Evolutionary conservation across 2,329 filamentous ascomycete genomes (phyloP).

Genomic region (Aspergillus sp.): DNA sequence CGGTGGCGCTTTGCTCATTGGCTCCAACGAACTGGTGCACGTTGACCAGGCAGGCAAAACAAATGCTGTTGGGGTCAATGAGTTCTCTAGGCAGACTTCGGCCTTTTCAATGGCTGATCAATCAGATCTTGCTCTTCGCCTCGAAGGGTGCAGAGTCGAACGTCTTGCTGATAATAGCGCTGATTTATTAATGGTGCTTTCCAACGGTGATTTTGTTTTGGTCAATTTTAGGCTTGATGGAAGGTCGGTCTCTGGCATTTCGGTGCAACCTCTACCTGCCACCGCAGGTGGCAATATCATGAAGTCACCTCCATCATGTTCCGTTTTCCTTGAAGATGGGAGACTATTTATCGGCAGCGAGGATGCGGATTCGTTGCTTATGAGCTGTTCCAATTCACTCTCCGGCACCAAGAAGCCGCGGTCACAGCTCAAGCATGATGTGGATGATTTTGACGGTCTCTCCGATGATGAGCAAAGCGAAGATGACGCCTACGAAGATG

Average conservation of each 20-base stretch:
- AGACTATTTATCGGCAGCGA: conserved; percentile 81
- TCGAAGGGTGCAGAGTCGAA: conserved; percentile 77
- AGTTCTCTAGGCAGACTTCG: conserved; percentile 75
- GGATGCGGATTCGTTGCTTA: conserved; percentile 68
- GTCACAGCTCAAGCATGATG: conserved; percentile 48
- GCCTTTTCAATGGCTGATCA: conserved; percentile 82
- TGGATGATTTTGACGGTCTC: conserved; percentile 45
- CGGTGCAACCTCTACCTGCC: conserved; percentile 57
- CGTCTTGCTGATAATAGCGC: conserved; percentile 68
- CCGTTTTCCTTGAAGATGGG: conserved; percentile 60
- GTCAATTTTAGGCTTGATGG: conserved; percentile 83
- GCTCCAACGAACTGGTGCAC: conserved; percentile 85
- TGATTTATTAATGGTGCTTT: conserved; percentile 76
- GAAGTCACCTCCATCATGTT: conserved; percentile 59
- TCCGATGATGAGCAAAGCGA: conserved; percentile 55
- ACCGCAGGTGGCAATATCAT: conserved; percentile 60
- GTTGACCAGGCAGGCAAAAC: conserved; percentile 93
- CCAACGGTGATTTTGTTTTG: conserved; percentile 66
- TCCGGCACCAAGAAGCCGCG: conserved; percentile 54
- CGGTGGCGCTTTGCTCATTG: conserved; percentile 79
- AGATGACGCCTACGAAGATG: conserved; percentile 53
- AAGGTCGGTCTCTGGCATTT: conserved; percentile 79
- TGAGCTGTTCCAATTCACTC: conserved; percentile 70
- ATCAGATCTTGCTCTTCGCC: conserved; percentile 66
- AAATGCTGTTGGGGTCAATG: conserved; percentile 86